Evolutionary conservation across 2,329 filamentous ascomycete species (phyloP), one percentile per base, ranked within the genome.

Genomic region (Alternaria sp.): DNA sequence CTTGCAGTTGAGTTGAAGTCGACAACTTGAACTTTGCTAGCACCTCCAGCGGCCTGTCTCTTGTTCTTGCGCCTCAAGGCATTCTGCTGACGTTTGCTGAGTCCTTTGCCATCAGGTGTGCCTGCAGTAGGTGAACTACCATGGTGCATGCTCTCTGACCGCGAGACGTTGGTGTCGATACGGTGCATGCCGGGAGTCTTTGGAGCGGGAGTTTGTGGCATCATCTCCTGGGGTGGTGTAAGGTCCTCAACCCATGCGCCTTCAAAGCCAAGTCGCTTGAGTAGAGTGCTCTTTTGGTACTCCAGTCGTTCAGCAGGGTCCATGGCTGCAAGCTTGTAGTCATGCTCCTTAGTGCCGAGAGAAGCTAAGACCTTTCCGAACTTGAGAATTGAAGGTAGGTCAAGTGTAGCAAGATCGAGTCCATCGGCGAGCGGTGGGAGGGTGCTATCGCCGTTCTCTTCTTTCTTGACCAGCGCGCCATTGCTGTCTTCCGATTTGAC

Each of bases 51-150:
- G 4, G 93, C 90, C 71, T 96, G 93, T 72, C 91, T 89, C 81
- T 98, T 99, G 46, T 93, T 89, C 78, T 98, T 97, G 46, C 96
- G 89, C 80, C 98, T 98, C 10, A 99, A 83, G 56, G 96, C 93
- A 74, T 99, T 99, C 19, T 97, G 87, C 75, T 99, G 96, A 45
- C 96, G 89, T 64, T 96, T 95, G 82, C 96, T 98, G 55, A 99
- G 85, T 5, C 87, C 65, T 19, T 74, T 70, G 52, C 74, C 75
- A 40, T 74, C 77, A 53, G 84, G 84, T 13, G 83, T 80, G 54
- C 81, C 77, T 40, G 75, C 64, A 19, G 75, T 72, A 12, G 86
- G 84, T 4, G 86, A 87, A 36, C 81, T 77, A 8, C 74, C 74
- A 55, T 81, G 82, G 15, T 81, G 79, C 23, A 85, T 70, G 59